Base-by-base conservation (phyloP, 371 early-diverging fungal species). In the Funneliformis caledonium region DNA sequence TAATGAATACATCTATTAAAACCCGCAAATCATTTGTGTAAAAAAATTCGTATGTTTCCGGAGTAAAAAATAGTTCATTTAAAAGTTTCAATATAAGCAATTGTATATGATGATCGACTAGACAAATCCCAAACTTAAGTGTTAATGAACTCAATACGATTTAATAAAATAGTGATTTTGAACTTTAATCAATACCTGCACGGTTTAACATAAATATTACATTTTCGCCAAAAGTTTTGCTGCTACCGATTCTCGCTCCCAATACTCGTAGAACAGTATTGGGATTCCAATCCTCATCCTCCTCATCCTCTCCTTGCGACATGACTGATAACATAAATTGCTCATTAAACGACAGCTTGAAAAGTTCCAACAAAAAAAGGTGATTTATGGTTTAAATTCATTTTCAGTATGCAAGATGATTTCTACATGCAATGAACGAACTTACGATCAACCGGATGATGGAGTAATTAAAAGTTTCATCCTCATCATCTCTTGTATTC, bases 1-100 rank as follows among this genome's bases (percentile, higher is more conserved):
- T 88, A 10, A 96, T 84, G 1, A 93, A 88, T 33, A 96, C 92
- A 82, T 97, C 97, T 4, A 96, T 88, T 37, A 96, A 87, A 6
- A 97, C 95, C 56, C 88, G 88, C 22, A 96, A 86, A 84, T 97
- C 97, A 80, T 97, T 97, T 45, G 96, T 95, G 83, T 96, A 97
- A 86, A 95, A 93, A 78, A 94, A 91, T 69, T 91, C 89, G 61
- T 85, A 86, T 0, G 94, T 88, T 60, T 80, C 81, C 6, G 91
- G 88, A 2, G 83, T 86, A 22, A 89, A 89, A 64, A 97, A 90
- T 31, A 97, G 83, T 50, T 88, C 83, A 68, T 90, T 88, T 12
- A 97, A 85, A 61, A 94, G 88, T 61, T 92, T 89, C 48, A 94
- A 85, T n/a, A 94, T 91, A 31, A 94, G 84, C 76, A 93, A 82